Evolutionary conservation across 1,139 yeast genomes (phyloP), one percentile per base, ranked within the genome.

Genomic region (Suhomyces bokatorum): DNA sequence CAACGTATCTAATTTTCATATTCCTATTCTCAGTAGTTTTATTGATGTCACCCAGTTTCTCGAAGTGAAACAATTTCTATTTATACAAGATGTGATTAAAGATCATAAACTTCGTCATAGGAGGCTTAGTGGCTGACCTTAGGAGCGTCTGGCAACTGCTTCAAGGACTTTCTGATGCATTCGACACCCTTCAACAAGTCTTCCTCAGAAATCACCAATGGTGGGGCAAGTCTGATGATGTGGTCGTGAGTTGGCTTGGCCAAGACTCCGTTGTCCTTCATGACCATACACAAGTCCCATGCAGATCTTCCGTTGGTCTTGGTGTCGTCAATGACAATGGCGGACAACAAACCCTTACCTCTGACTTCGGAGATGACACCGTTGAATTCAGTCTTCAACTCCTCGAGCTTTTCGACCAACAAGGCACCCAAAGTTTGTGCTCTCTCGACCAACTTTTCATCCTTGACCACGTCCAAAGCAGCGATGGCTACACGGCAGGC

Each of bases 231-330:
- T 73, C 99, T 85, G 63, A 91, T 91, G 59, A 93, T 91, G 66
- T 89, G 86, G 60, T 90, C 97, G 64, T 91, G 99, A 3, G 99
- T 91, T 55, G 98, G 98, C 73, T 91, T 91, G 53, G 99, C 98
- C 62, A 91, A 75, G 28, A 91, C 86, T 46, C 99, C 99, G 52
- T 81, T 74, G 47, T 87, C 82, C 70, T 87, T 90, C 95, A 93
- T 85, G 57, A 88, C 70, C 59, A 91, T 66, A 70, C 99, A 91
- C 58, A 91, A 77, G 64, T 91, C 98, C 98, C 98, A 93, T 3
- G 98, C 98, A 33, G 95, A 78, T 67, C 93, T 83, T 50, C 97
- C 97, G 62, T 85, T 85, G 48, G 97, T 82, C 69, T 85, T 85
- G 39, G 82, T 53, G 45, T 87, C 83, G 68, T 91, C 97, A 62